These are phyloP conservation scores for Kluyveromyces aestuarii DNA, from an alignment of 805 yeast species.

Conservation along the genomic window DNA sequence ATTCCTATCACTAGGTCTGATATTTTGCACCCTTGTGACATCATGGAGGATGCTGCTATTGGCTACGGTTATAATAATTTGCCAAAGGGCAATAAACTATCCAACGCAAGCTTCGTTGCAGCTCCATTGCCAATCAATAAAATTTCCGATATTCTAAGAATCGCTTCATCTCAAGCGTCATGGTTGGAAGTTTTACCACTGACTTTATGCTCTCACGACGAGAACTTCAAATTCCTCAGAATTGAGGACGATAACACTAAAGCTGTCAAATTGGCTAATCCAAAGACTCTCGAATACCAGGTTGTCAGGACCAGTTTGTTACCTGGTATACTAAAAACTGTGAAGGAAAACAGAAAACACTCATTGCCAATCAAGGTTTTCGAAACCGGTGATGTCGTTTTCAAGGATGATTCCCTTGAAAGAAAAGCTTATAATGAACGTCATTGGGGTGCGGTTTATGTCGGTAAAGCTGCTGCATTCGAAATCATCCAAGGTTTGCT, in stretches of 20 bases:
- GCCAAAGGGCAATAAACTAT: conserved; percentile 66
- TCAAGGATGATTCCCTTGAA: conserved; percentile 71
- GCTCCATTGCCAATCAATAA: conserved; percentile 86
- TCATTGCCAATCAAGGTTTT: conserved; percentile 90
- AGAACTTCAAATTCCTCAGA: conserved; percentile 83
- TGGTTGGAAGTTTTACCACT: conserved; percentile 95
- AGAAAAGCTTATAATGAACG: conserved; percentile 89
- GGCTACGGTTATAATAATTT: conserved; percentile 91
- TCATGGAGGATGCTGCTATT: conserved; percentile 97
- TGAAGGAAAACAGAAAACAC: conserved; percentile 93
- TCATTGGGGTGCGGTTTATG: conserved; percentile 89
- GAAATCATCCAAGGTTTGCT: conserved; percentile 90
- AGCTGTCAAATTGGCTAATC: conserved; percentile 89
- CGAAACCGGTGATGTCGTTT: conserved; percentile 90
- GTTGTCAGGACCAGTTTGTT: conserved; percentile 92
- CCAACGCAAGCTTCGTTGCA: conserved; percentile 69
- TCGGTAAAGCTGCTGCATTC: conserved; percentile 92
- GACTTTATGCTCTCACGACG: conserved; percentile 93
- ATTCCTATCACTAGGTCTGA: conserved; percentile 96
- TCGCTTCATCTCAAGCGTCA: conserved; percentile 88
- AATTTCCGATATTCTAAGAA: conserved; percentile 80
- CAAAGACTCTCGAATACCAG: conserved; percentile 94
- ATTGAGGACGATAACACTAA: conserved; percentile 59
- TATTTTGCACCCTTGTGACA: conserved; percentile 92
- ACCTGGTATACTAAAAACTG: conserved; percentile 92